These are phyloP conservation scores for Thalassiosira livingstoniorum DNA, from an alignment of 352 stramenopile genomes.

Conservation along the genomic window DNA sequence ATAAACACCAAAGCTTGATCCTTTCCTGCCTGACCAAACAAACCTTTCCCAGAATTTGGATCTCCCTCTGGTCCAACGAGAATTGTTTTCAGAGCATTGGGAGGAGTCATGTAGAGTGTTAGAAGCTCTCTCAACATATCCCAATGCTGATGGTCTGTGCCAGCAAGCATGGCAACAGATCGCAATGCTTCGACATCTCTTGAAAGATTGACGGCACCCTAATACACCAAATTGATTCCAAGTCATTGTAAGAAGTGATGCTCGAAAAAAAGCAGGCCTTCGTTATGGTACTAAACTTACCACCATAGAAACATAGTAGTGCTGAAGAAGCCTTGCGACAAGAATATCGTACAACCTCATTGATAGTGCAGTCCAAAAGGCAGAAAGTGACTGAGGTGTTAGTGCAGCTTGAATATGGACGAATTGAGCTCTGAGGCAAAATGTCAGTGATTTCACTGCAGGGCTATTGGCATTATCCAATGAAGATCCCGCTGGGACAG, in stretches of 20 bases:
- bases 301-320: slow-evolving; percentile 78
- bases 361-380: slow-evolving; percentile 82
- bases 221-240: slow-evolving; percentile 1
- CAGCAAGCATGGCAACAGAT: slow-evolving; percentile 77
- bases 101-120: slow-evolving; percentile 83
- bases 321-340: slow-evolving; percentile 72
- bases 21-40: slow-evolving; percentile 76
- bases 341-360: slow-evolving; percentile 84
- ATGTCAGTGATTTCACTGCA: slow-evolving; percentile 81
- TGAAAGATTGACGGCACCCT: slow-evolving; percentile 80
- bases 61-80: slow-evolving; percentile 78
- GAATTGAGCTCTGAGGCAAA: slow-evolving; percentile 80
- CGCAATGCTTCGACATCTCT: slow-evolving; percentile 78
- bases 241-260: too few relatives aligned
- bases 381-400: slow-evolving; percentile 73
- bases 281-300: slow-evolving; percentile 6
- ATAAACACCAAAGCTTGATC: slow-evolving; percentile 81
- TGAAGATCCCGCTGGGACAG: slow-evolving; percentile 68
- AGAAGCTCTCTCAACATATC: slow-evolving; percentile 77
- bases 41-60: slow-evolving; percentile 72
- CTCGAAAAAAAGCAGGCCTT: neutral
- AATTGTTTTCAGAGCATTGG: slow-evolving; percentile 80
- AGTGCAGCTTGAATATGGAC: slow-evolving; percentile 79
- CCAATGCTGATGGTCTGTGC: slow-evolving; percentile 81
- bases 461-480: slow-evolving; percentile 78